phyloP scores from a whole-genome alignment of 2,329 filamentous ascomycete species.

The Albifimbria verrucaria region DNA sequence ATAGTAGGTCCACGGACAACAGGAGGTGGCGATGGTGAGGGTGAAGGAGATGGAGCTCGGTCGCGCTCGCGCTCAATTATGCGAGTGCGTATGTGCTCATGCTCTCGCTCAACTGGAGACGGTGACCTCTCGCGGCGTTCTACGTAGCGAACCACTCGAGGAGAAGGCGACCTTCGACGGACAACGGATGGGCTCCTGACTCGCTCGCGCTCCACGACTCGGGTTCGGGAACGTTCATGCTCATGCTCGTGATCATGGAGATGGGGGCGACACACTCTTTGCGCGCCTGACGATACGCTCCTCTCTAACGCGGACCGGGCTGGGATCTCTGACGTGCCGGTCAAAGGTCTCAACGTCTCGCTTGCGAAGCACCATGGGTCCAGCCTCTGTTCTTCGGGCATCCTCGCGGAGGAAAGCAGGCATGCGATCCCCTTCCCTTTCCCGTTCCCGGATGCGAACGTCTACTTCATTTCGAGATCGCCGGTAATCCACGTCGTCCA shows the following conservation, averaged over 20 bases:
- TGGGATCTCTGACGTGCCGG: constrained; percentile 42
- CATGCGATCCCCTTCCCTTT: constrained; percentile 40
- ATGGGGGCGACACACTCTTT: constrained; percentile 39
- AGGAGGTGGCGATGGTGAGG: constrained; percentile 55
- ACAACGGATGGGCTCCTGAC: constrained; percentile 33
- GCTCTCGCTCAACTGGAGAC: constrained; percentile 36
- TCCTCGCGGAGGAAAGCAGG: constrained; percentile 53
- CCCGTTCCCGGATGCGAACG: constrained; percentile 40
- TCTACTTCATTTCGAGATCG: constrained; percentile 33
- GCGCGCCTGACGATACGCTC: constrained; percentile 40
- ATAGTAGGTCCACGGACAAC: constrained; percentile 75
- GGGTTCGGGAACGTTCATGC: constrained; percentile 31
- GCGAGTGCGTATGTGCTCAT: constrained; percentile 45
- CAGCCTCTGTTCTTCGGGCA: constrained; percentile 42
- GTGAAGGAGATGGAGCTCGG: constrained; percentile 36
- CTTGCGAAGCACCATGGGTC: constrained; percentile 51
- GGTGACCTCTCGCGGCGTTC: constrained; percentile 35
- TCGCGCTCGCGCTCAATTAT: constrained; percentile 46
- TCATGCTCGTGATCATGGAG: constrained; percentile 27
- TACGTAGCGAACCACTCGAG: constrained; percentile 36
- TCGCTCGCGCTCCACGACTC: constrained; percentile 36
- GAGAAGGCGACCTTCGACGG: constrained; percentile 33
- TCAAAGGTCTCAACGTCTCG: constrained; percentile 55
- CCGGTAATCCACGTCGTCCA: constrained; percentile 33
- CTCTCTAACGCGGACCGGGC: constrained; percentile 38